Conservation (phyloP, 257 asterid genomes). For the Datura wrightii region DNA sequence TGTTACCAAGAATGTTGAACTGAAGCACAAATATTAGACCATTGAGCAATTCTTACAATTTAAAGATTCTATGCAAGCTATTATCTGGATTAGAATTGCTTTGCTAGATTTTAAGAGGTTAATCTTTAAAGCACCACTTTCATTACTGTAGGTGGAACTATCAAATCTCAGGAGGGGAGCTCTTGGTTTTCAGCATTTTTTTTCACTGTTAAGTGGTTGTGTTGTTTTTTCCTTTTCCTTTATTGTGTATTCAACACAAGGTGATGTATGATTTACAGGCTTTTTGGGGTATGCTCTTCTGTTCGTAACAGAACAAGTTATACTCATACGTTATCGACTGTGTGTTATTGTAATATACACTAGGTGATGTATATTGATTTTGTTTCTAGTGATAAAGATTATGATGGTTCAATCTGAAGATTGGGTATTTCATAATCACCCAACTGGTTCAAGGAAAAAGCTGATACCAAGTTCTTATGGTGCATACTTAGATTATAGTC, state of each 20-base stretch:
- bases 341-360: not conserved
- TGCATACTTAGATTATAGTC: not conserved
- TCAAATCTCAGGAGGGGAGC: not conserved
- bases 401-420: not conserved
- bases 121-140: not conserved
- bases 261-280: not conserved
- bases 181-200: not conserved
- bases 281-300: not conserved
- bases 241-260: not conserved
- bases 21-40: not conserved
- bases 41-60: not conserved
- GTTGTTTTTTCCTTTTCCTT: not conserved
- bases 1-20: not conserved
- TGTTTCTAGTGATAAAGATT: not conserved
- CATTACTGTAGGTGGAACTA: not conserved
- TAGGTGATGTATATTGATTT: not conserved
- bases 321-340: not conserved
- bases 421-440: not conserved
- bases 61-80: not conserved
- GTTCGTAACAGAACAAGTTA: not conserved
- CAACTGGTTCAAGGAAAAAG: not conserved
- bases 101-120: not conserved
- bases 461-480: not conserved
- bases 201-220: not conserved
- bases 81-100: not conserved